Base-by-base conservation (phyloP, 257 asterid species). In the Ballota nigra region DNA sequence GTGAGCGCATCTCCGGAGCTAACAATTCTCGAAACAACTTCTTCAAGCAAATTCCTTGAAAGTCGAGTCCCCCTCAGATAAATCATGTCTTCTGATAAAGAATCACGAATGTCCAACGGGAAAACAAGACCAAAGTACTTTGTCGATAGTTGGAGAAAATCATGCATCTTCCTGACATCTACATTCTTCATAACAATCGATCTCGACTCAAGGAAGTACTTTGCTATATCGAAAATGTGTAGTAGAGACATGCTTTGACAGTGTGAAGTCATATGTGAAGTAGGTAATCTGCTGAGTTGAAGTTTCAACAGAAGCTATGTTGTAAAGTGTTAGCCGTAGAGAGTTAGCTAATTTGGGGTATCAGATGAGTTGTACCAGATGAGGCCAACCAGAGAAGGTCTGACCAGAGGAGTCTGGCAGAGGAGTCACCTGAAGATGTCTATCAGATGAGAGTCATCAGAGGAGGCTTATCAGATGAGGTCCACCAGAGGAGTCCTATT, bases 21-120 rank as follows among this genome's bases (percentile, higher is more conserved):
- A 8, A 74, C 45, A 61, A 51, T 63, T 22, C 38, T 47, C 9
- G 6, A 41, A 59, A 85, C 73, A 15, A 76, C n/a, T 45, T 82
- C 90, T 71, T 76, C 75, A 2, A 87, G 79, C 29, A 87, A 69
- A 36, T 62, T 57, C 69, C 16, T 68, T 0, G 90, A 86, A 29
- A 52, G 33, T 58, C 81, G 73, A 2, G 83, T 76, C 41, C 61
- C 55, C 81, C 94, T 83, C 40, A 84, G 52, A 11, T 63, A 28
- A 22, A 84, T 66, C 76, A 89, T 61, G 43, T 66, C 68, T 52
- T 79, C 79, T 1, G 76, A 77, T 34, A 83, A 40, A 18, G 83
- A 78, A 12, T 49, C 53, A 1, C 63, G 84, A 34, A 77, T 58
- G 43, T 87, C 89, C 7, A 86, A 43, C 0, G 86, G 88, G 69